phyloP scores from a whole-genome alignment of 257 asterid species.

The Gardenia jasminoides region DNA sequence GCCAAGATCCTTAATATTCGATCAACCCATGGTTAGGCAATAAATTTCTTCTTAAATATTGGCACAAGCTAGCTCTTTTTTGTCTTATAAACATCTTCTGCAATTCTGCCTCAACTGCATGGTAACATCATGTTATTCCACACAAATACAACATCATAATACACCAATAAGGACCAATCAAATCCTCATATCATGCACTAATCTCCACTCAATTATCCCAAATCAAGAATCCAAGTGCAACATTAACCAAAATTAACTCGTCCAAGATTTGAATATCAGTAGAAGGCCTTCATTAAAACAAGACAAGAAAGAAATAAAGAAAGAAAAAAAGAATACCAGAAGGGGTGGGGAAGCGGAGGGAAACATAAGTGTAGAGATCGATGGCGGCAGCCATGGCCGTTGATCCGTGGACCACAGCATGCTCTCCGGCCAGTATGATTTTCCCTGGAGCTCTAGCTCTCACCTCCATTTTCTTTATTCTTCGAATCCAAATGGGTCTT shows the following conservation, averaged over 20 bases:
- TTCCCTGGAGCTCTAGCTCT: conserved; percentile 97
- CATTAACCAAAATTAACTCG: background rate
- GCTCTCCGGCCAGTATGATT: conserved; percentile 94
- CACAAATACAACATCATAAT: background rate
- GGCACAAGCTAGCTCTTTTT: background rate
- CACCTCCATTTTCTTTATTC: conserved; percentile 62
- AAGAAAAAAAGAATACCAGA: conserved; percentile 36
- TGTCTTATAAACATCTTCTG: background rate
- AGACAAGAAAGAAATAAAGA: background rate
- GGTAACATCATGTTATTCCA: too few relatives aligned
- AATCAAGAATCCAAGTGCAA: background rate
- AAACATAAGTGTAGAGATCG: conserved; percentile 86
- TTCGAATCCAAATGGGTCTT: background rate
- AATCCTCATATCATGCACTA: background rate
- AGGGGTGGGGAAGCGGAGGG: conserved; percentile 87
- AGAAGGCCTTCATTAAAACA: background rate
- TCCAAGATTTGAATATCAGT: background rate
- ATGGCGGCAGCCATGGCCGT: conserved; percentile 97
- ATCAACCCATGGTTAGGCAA: too few relatives aligned
- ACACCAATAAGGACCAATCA: background rate
- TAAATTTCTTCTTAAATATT: too few relatives aligned
- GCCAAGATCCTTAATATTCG: too few relatives aligned
- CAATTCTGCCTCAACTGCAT: too few relatives aligned
- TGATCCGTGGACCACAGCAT: conserved; percentile 97
- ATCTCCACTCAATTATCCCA: background rate